These are phyloP conservation scores for Moelleriella libera DNA, from an alignment of 2,329 filamentous ascomycete genomes.

Conservation along the genomic window DNA sequence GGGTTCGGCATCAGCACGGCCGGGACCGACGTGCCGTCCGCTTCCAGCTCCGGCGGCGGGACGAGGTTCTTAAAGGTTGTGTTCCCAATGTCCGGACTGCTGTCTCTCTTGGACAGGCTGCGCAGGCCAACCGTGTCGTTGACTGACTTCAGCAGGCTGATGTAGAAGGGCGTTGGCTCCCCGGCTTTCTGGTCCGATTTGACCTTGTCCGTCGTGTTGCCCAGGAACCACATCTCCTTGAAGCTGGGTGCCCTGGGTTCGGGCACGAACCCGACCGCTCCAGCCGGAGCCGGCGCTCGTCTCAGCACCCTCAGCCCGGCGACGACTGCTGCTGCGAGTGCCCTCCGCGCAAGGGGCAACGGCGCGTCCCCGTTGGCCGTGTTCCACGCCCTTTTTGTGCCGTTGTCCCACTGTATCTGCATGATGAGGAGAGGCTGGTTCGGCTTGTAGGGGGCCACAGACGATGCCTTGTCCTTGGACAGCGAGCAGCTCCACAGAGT, in stretches of 20 bases:
- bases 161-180: slow-evolving; percentile 79
- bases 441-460: slow-evolving; percentile 46
- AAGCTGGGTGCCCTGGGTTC: slow-evolving; percentile 43
- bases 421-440: slow-evolving; percentile 68
- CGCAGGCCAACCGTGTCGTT: slow-evolving; percentile 17
- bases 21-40: slow-evolving; percentile 58
- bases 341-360: slow-evolving; percentile 10
- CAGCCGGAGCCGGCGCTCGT: slow-evolving; percentile 5
- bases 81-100: slow-evolving; percentile 8
- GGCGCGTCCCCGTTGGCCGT: slow-evolving; percentile 23
- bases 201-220: slow-evolving; percentile 71
- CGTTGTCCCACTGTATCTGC: slow-evolving; percentile 60
- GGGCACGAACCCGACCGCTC: slow-evolving; percentile 25
- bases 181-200: slow-evolving; percentile 55
- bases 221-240: slow-evolving; percentile 66
- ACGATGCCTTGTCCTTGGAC: slow-evolving; percentile 61
- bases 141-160: slow-evolving; percentile 49
- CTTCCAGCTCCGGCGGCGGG: slow-evolving; percentile 45
- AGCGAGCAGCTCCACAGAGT: slow-evolving; percentile 79
- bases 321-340: slow-evolving; percentile 10
- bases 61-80: slow-evolving; percentile 29
- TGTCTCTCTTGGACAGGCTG: slow-evolving; percentile 11
- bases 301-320: slow-evolving; percentile 11
- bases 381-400: slow-evolving; percentile 36
- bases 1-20: slow-evolving; percentile 60